Evolutionary conservation across 2,329 filamentous ascomycete species (phyloP), one percentile per base, ranked within the genome.

Genomic region (Fusarium temperatum): DNA sequence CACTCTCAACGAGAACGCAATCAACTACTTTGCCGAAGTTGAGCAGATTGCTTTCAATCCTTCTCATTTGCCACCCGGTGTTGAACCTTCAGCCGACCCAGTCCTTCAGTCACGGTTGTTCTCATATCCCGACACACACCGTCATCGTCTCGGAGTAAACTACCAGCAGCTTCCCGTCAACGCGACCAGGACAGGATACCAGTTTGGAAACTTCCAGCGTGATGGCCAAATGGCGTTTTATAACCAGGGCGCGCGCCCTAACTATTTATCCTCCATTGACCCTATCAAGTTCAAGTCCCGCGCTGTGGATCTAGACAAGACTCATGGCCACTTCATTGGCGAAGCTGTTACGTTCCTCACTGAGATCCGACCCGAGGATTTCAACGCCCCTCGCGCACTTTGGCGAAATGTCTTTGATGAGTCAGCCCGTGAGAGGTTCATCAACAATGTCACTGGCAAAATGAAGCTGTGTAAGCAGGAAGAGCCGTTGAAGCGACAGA

Each of bases 11-110:
- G 87, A 87, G 41, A 94, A 94, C 78, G 83, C 87, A 3, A 80
- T 88, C 69, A 92, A 92, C 81, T 92, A 91, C 35, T 76, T 76
- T 77, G 86, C 88, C 53, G 91, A 94, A 77, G 88, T 92, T 53
- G 91, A 93, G 80, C 90, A 93, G 81, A 87, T 89, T 0, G 89
- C 89, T 1, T 93, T 93, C 77, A 90, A 89, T 0, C 91, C 91
- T 0, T 88, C 88, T 1, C 90, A 88, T 68, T 83, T 93, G 79
- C 89, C 92, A 0, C 90, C 90, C 0, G 91, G 91, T 3, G 85
- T 91, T 53, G 90, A 87, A 59, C 87, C 89, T 0, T 89, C 88
- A 0, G 88, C 89, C 12, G 91, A 93, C 76, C 88, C 89, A 0
- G 87, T 91, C 48, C 85, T 91, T 1, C 89, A 91, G 79, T 86